A percentile compares a stretch with the other conserved stretches of the same genome.
Conservation (phyloP, 192 early-diverging fungal species). For the Mortierella alpina region DNA sequence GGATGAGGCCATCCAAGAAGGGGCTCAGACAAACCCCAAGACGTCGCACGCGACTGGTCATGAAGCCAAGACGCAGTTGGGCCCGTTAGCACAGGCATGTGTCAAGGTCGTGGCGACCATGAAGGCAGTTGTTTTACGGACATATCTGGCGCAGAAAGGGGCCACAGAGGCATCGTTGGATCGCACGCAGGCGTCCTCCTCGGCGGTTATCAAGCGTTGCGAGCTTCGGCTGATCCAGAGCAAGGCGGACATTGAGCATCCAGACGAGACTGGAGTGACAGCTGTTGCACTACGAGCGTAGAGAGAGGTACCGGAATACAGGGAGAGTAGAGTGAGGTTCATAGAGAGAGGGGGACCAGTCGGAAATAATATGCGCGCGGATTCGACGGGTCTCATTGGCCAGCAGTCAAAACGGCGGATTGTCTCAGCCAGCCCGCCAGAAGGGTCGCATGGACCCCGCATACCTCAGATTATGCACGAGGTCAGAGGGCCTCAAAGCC, state of each 20-base stretch:
- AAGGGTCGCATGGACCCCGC: no score
- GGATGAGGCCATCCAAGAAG: slow-evolving; percentile 47
- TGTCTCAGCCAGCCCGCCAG: no score
- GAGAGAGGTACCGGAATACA: no score
- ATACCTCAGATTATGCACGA: no score
- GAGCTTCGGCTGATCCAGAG: slow-evolving; percentile 82
- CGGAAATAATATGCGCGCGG: no score
- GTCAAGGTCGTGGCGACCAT: slow-evolving; percentile 76
- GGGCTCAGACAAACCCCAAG: neutral
- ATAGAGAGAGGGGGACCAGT: no score
- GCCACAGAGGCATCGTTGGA: slow-evolving; percentile 10
- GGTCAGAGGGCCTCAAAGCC: no score
- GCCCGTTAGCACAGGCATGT: slow-evolving; percentile 64
- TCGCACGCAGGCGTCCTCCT: slow-evolving; percentile 30
- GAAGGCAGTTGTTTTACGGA: slow-evolving; percentile 76
- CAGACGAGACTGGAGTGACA: slow-evolving; percentile 48
- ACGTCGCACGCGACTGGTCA: neutral
- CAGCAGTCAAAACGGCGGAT: no score
- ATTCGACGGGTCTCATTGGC: no score
- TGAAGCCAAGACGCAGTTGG: neutral
- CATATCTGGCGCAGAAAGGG: slow-evolving; percentile 58
- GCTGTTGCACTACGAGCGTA: slow-evolving; percentile 28
- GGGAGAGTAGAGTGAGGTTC: no score
- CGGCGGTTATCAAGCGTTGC: slow-evolving; percentile 63
- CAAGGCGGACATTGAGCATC: slow-evolving; percentile 67